Conservation (phyloP, 2,329 filamentous ascomycete genomes). For the Calonectria pteridis region DNA sequence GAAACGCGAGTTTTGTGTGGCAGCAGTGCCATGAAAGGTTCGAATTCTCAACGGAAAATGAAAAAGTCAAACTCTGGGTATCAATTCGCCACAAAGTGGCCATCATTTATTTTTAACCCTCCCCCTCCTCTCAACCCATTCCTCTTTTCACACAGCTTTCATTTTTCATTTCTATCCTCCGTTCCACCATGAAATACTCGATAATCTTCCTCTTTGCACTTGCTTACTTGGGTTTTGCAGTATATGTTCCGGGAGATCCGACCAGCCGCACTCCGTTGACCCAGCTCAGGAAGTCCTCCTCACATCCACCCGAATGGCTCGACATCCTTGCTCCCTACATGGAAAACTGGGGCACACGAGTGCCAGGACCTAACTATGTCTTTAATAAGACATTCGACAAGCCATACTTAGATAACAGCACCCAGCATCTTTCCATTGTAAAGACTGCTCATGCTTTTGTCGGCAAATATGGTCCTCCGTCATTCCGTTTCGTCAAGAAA, state of each 20-base stretch:
- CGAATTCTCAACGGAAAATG: too few relatives aligned
- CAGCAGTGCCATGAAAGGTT: too few relatives aligned
- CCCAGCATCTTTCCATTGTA: too few relatives aligned
- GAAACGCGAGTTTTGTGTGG: too few relatives aligned
- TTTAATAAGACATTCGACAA: not conserved
- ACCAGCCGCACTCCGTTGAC: not conserved
- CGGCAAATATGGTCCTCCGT: not conserved
- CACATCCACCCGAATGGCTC: not conserved
- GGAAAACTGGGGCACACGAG: not conserved
- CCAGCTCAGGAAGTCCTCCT: too few relatives aligned
- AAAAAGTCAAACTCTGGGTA: too few relatives aligned
- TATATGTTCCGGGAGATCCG: not conserved
- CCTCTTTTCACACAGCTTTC: too few relatives aligned
- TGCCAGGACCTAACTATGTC: not conserved
- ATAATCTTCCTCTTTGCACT: not conserved
- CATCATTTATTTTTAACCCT: too few relatives aligned
- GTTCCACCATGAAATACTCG: too few relatives aligned
- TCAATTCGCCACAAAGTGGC: too few relatives aligned
- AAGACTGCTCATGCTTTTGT: not conserved
- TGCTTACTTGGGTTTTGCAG: not conserved
- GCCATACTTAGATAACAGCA: too few relatives aligned
- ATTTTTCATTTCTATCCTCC: too few relatives aligned
- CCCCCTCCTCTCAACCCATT: not conserved
- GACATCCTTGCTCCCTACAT: not conserved
- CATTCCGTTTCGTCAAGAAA: not conserved